Evolutionary conservation across 306 rosid species (phyloP), one percentile per base, ranked within the genome.

Genomic region (Alnus glutinosa): DNA sequence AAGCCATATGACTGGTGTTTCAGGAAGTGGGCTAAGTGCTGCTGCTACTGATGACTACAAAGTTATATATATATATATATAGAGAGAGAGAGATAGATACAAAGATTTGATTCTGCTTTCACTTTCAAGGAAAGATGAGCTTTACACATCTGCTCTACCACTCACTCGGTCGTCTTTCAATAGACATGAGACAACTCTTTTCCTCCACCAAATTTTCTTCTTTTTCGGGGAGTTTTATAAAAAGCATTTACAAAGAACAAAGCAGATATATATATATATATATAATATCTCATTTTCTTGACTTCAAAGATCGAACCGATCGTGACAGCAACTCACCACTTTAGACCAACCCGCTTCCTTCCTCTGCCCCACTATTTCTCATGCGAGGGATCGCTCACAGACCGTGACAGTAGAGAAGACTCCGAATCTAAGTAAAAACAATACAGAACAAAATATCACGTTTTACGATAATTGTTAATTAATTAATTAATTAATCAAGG

Each of bases 331-430:
- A 14, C 52, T 49, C 52, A 12, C 52, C 11, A 9, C 14, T 49
- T 48, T 49, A 49, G 52, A 49, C 39, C 76, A 49, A 59, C 46
- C 46, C 5, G 39, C 71, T 76, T 80, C 77, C 70, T 68, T 1
- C 84, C 84, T 23, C 28, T 23, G 28, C 28, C 28, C 28, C 28
- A 23, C 74, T 10, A 58, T 75, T 80, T 85, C 58, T 89, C 92
- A 9, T 78, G 85, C 44, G 86, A 84, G 7, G 93, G 84, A 55
- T 87, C 90, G 68, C 93, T 92, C 72, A 64, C 92, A 1, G 85
- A 87, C 61, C 92, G 86, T 37, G 96, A 83, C 18, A 89, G 74
- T 80, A 86, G 85, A 32, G 86, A 80, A 78, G 87, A 75, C 46
- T 93, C 92, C 49, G 90, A 78, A 57, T 90, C 97, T 95, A 83